Base-by-base conservation (phyloP, 2,329 filamentous ascomycete genomes). In the Exophiala spinifera region DNA sequence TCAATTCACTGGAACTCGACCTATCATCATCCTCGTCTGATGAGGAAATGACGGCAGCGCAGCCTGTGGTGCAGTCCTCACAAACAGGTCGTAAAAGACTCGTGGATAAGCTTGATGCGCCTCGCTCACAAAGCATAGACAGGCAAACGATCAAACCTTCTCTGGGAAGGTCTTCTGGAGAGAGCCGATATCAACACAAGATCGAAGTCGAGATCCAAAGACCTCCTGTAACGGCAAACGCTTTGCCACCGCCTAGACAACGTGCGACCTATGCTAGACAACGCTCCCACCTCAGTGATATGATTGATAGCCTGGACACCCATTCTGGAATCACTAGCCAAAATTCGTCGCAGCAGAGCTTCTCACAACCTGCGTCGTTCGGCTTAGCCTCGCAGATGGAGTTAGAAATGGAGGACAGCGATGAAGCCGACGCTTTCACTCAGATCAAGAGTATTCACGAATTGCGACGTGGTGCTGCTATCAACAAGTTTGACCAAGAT, bases 401-500 rank as follows among this genome's bases (percentile, higher is more conserved):
- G 7, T 40, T 61, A 25, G 58, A 62, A 15, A 56, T 57, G 4
- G 74, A 77, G 7, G 79, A 79, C 13, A 75, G 77, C 13, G 72
- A 72, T 25, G 72, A 75, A 34, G 70, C 60, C 48, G 46, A 56
- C 44, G 63, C 69, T 52, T 63, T 72, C 63, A 70, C 70, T 17
- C 65, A 70, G 21, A 74, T 83, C 44, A 76, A 80, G 54, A 82
- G 79, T 51, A 81, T 85, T 21, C 82, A 86, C 59, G 83, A 86
- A 64, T 72, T 86, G 31, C 75, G 82, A 51, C 79, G 79, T 37
- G 76, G 79, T 48, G 83, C 83, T 2, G 75, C 77, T 28, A 82
- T 82, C 58, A 74, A 75, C 42, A 76, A 80, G 43, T 82, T 85
- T 58, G 71, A 78, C 46, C 74, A 77, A 54, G 79, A 82, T 17